Evolutionary conservation across 768 basidiomycete species (phyloP).

Genomic region (Leccinum boreale): DNA sequence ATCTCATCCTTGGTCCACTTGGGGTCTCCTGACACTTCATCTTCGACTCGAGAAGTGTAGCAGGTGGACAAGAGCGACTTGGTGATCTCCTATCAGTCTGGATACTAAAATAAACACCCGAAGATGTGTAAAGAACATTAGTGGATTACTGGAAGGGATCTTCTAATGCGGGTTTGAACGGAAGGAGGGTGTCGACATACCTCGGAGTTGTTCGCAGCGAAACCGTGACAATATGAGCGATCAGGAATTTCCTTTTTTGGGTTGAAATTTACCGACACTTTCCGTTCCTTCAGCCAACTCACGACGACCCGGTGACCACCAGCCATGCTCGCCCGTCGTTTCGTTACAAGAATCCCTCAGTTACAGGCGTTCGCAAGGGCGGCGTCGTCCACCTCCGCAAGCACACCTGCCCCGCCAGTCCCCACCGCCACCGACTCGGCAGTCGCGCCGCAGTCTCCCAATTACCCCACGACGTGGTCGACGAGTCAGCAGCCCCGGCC

Average conservation of each 20-base stretch:
- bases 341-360: slow-evolving; percentile 18
- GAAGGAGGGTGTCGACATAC: too few species aligned
- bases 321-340: slow-evolving; percentile 28
- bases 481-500: slow-evolving; percentile 75
- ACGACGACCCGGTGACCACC: background rate
- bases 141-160: too few species aligned
- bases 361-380: slow-evolving; percentile 18
- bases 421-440: slow-evolving; percentile 24
- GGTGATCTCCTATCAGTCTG: too few species aligned
- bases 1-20: too few species aligned
- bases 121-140: too few species aligned
- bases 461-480: slow-evolving; percentile 81
- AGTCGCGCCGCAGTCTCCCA: slow-evolving; percentile 72
- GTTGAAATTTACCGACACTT: background rate
- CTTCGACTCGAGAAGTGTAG: too few species aligned
- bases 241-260: slow-evolving; percentile 15
- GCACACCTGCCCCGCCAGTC: slow-evolving; percentile 5
- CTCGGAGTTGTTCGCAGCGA: too few species aligned
- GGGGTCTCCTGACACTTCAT: too few species aligned
- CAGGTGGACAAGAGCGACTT: too few species aligned
- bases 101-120: too few species aligned
- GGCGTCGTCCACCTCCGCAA: slow-evolving; percentile 24
- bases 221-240: background rate
- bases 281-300: background rate
- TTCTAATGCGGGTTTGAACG: too few species aligned